Conservation (phyloP, 441 rosid genomes). For the Macaranga tanarius region DNA sequence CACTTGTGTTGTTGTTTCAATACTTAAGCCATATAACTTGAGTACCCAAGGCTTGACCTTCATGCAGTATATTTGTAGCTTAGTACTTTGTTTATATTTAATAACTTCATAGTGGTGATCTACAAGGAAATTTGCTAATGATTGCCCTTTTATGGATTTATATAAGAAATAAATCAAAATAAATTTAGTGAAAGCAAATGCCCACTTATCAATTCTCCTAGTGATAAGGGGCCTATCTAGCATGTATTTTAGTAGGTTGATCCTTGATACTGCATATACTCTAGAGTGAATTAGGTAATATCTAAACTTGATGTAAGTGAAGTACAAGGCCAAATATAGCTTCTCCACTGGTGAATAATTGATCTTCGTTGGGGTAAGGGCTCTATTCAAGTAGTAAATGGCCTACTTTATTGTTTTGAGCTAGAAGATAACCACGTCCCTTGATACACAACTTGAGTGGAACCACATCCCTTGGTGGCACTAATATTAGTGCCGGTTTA, state of each 20-base stretch:
- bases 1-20: neutral
- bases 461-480: neutral
- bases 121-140: neutral
- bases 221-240: no score
- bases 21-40: neutral
- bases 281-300: neutral
- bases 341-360: neutral
- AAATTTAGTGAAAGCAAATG: neutral
- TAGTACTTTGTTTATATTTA: neutral
- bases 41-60: neutral
- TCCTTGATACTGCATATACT: neutral
- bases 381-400: neutral
- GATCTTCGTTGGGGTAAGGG: neutral
- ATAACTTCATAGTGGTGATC: neutral
- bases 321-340: neutral
- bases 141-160: neutral
- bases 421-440: neutral
- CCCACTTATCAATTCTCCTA: neutral
- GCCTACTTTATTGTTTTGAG: neutral
- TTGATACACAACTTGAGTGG: neutral
- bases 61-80: neutral
- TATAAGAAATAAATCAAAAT: neutral
- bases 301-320: neutral
- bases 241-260: neutral
- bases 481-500: neutral